phyloP scores from a whole-genome alignment of 2,329 filamentous ascomycete genomes.

The Leptographium procerum region DNA sequence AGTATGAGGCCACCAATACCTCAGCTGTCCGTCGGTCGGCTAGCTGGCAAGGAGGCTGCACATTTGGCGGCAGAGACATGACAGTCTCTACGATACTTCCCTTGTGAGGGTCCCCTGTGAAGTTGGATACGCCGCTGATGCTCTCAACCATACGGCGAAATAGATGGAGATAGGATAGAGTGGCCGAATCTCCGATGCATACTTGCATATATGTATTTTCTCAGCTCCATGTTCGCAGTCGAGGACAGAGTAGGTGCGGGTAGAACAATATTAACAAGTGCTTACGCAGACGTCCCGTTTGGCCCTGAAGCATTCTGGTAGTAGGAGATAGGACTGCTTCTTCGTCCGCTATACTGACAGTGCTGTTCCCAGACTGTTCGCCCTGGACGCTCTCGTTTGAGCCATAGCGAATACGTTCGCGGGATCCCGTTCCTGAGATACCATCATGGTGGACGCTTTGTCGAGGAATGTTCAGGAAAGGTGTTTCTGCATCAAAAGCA shows the following conservation, averaged over 20 bases:
- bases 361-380: slow-evolving; percentile 24
- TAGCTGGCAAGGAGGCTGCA: slow-evolving; percentile 38
- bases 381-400: slow-evolving; percentile 9
- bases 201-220: slow-evolving; percentile 22
- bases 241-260: neutral
- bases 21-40: slow-evolving; percentile 40
- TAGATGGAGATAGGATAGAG: slow-evolving; percentile 48
- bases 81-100: slow-evolving; percentile 43
- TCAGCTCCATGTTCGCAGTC: too few species aligned
- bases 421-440: neutral
- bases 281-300: slow-evolving; percentile 44
- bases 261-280: neutral
- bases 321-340: slow-evolving; percentile 44
- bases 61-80: slow-evolving; percentile 31
- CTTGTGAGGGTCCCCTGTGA: slow-evolving; percentile 47
- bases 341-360: slow-evolving; percentile 36
- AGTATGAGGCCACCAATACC: slow-evolving; percentile 46
- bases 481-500: neutral
- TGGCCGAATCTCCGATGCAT: slow-evolving; percentile 53
- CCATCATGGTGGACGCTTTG: neutral
- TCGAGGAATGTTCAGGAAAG: neutral
- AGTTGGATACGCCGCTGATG: slow-evolving; percentile 40
- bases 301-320: slow-evolving; percentile 48
- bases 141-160: slow-evolving; percentile 49
- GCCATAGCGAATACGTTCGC: neutral